A percentile compares a stretch with the other conserved stretches of the same genome.
Evolutionary conservation across 2,329 filamentous ascomycete species (phyloP).

Genomic region (Sporothrix luriei): DNA sequence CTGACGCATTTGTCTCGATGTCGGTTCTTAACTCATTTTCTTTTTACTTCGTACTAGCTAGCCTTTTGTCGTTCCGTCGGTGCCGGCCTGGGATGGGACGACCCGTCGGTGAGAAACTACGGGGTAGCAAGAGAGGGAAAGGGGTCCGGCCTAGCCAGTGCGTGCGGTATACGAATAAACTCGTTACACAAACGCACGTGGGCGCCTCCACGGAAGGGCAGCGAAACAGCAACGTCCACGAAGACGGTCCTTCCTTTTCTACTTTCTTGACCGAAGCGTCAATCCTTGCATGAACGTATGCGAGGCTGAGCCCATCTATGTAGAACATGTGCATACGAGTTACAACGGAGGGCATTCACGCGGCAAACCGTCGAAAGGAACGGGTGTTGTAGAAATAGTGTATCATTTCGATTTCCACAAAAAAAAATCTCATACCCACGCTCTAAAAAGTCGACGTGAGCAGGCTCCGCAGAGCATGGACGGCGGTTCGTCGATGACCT

Average conservation of each 20-base stretch:
- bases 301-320: not conserved
- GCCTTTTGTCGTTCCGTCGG: not conserved
- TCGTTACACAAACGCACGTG: constrained; percentile 20
- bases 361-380: too few relatives aligned
- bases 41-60: not conserved
- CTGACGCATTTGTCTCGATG: not conserved
- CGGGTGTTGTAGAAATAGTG: not conserved
- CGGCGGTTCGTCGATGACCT: not conserved
- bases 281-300: not conserved
- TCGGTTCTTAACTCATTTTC: not conserved
- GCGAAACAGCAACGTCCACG: not conserved
- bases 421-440: not conserved
- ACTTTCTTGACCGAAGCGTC: not conserved
- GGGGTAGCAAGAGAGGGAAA: not conserved
- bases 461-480: not conserved
- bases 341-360: not conserved
- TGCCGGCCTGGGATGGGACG: constrained; percentile 15
- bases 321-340: not conserved
- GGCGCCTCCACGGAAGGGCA: not conserved
- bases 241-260: not conserved
- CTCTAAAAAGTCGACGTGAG: constrained; percentile 18
- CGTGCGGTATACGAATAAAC: not conserved
- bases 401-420: constrained; percentile 17
- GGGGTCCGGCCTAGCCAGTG: not conserved
- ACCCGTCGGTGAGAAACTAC: constrained; percentile 23